A percentile compares a stretch with the other conserved stretches of the same genome.
These are phyloP conservation scores for Pseudoturritis turrita DNA, from an alignment of 345 rosid species.

Conservation along the genomic window DNA sequence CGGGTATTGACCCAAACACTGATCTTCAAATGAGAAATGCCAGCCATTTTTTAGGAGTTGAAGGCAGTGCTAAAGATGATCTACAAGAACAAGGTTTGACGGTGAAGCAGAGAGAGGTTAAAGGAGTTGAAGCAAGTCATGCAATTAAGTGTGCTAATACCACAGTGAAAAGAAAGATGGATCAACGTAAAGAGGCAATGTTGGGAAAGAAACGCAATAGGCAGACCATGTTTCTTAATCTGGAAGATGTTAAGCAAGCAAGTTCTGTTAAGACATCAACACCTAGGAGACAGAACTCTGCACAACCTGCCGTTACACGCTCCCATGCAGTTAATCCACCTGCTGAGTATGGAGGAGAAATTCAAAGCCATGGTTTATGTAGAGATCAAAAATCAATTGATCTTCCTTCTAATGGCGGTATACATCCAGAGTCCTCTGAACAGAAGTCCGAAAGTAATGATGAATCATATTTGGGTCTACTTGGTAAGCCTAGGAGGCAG, in stretches of 20 bases:
- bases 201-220: conserved; percentile 93
- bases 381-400: conserved; percentile 70
- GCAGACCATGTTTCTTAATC: conserved; percentile 81
- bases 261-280: conserved; percentile 64
- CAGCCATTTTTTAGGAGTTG: conserved; percentile 38
- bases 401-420: conserved; percentile 39
- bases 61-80: conserved; percentile 44
- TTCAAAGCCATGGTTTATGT: conserved; percentile 31
- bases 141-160: conserved; percentile 64
- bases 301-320: conserved; percentile 54
- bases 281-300: conserved; percentile 68
- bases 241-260: conserved; percentile 96
- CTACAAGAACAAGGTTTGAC: conserved; percentile 34
- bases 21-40: conserved; percentile 32
- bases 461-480: conserved; percentile 47
- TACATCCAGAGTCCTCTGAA: conserved; percentile 43
- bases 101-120: conserved; percentile 69
- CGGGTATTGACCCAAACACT: conserved; percentile 30
- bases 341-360: conserved; percentile 56
- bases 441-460: conserved; percentile 64
- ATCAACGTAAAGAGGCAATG: conserved; percentile 94
- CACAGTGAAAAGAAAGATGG: conserved; percentile 76
- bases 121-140: conserved; percentile 79
- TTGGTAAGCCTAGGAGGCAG: conserved; percentile 54
- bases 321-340: conserved; percentile 42